These are phyloP conservation scores for Colletotrichum chrysophilum DNA, from an alignment of 2,329 filamentous ascomycete species.

Conservation along the genomic window DNA sequence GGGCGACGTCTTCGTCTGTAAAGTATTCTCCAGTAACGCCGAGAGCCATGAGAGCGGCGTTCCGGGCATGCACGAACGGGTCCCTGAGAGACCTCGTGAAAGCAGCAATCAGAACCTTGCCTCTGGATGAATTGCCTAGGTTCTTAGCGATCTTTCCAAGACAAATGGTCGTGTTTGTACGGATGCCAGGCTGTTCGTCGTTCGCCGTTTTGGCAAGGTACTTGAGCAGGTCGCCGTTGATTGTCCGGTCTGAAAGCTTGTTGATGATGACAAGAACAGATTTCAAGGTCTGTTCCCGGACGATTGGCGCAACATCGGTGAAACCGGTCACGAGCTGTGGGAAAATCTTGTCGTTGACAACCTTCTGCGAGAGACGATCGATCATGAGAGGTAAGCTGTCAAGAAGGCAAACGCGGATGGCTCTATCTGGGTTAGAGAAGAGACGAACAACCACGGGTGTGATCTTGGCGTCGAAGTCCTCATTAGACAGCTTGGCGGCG, in stretches of 20 bases:
- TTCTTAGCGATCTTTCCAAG: slow-evolving; percentile 95
- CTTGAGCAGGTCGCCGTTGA: slow-evolving; percentile 91
- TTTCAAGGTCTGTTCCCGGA: slow-evolving; percentile 95
- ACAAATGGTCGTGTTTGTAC: slow-evolving; percentile 98
- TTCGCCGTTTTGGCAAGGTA: slow-evolving; percentile 96
- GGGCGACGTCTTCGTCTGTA: slow-evolving; percentile 86
- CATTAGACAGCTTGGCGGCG: slow-evolving; percentile 80
- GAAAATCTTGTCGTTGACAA: slow-evolving; percentile 96
- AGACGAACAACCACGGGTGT: slow-evolving; percentile 86
- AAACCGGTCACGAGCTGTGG: slow-evolving; percentile 96
- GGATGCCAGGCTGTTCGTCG: slow-evolving; percentile 95
- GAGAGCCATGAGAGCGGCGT: slow-evolving; percentile 85
- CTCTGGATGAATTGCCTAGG: slow-evolving; percentile 76
- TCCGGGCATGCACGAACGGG: slow-evolving; percentile 92
- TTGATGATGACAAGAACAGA: slow-evolving; percentile 85
- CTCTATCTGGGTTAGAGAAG: slow-evolving; percentile 90
- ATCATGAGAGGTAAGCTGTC: slow-evolving; percentile 93
- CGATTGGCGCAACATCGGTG: slow-evolving; percentile 86
- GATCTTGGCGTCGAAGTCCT: slow-evolving; percentile 86
- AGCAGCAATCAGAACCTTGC: slow-evolving; percentile 91
- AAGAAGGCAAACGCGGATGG: slow-evolving; percentile 86
- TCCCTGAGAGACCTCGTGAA: slow-evolving; percentile 90
- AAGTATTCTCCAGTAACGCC: slow-evolving; percentile 87
- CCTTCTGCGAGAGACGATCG: slow-evolving; percentile 83
- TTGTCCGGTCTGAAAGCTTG: slow-evolving; percentile 89